Percentiles rank a stretch among this genome's conserved stretches.
Evolutionary conservation across 176 grass and related monocot species (phyloP).

Genomic region (Alopecurus myosuroides): DNA sequence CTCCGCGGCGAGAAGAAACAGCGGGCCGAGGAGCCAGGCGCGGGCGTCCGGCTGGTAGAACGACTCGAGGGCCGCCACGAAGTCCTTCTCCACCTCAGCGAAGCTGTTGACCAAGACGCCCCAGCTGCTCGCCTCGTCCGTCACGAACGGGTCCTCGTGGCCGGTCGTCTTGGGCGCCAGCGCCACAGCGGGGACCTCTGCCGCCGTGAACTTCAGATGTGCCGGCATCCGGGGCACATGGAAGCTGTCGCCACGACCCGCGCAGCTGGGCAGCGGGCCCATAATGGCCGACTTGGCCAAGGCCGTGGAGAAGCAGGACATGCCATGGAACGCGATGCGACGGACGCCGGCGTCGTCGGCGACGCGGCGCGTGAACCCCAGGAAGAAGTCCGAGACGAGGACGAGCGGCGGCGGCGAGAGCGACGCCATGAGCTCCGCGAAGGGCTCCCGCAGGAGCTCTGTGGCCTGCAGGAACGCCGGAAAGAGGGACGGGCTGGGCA

Average conservation of each 20-base stretch:
- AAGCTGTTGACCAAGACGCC: background rate
- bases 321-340: constrained; percentile 50
- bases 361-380: constrained; percentile 35
- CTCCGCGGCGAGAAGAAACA: background rate
- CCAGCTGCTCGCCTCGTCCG: background rate
- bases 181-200: background rate
- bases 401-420: background rate
- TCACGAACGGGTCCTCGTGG: background rate
- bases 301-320: constrained; percentile 60
- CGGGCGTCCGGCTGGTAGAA: background rate
- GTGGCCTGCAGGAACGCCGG: background rate
- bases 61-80: background rate
- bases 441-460: background rate
- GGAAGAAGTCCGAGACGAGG: constrained; percentile 71
- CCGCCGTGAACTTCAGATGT: background rate
- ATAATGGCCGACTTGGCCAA: background rate
- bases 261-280: background rate
- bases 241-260: background rate
- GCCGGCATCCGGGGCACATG: background rate
- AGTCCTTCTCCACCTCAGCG: background rate
- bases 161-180: background rate
- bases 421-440: background rate
- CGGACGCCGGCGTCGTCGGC: constrained; percentile 20
- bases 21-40: background rate
- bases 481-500: background rate